Percentiles rank a stretch among this genome's conserved stretches.
Evolutionary conservation across 1,284 basidiomycete genomes (phyloP).

Genomic region (Clitocybe nebularis): DNA sequence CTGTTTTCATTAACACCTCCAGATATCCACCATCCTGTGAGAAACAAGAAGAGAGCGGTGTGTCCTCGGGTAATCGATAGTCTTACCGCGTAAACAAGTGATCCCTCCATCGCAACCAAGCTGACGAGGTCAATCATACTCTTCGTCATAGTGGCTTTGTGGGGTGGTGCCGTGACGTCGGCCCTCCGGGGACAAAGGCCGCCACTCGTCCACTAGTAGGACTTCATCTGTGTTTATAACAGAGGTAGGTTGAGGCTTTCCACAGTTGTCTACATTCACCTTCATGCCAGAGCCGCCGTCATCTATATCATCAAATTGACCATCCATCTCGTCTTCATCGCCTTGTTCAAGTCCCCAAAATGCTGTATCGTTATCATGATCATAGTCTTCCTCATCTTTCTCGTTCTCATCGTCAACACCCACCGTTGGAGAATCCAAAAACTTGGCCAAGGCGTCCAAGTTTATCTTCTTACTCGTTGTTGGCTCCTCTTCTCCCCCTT

Average conservation of each 20-base stretch:
- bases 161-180: conserved; percentile 1
- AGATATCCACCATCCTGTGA: no score
- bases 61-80: no score
- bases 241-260: no score
- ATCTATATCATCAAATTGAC: conserved; percentile 15
- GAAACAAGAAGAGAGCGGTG: no score
- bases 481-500: conserved; percentile 10
- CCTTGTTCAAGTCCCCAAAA: conserved; percentile 21
- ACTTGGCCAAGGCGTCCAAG: conserved; percentile 31
- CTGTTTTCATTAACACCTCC: no score
- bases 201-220: conserved; percentile 29
- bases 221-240: conserved; percentile 18
- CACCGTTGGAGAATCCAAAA: conserved; percentile 21
- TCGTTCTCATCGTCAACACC: conserved; percentile 13
- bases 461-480: conserved; percentile 29
- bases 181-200: conserved; percentile 28
- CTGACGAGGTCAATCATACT: conserved; percentile 32
- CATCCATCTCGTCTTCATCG: conserved; percentile 13
- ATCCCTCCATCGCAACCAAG: no score
- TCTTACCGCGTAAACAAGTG: no score
- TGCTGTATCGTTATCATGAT: conserved; percentile 8
- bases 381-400: conserved; percentile 16
- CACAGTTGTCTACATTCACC: no score
- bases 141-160: conserved; percentile 28
- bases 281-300: no score